Conservation (phyloP, 2,329 filamentous ascomycete species). For the Akanthomyces uredinophilus region DNA sequence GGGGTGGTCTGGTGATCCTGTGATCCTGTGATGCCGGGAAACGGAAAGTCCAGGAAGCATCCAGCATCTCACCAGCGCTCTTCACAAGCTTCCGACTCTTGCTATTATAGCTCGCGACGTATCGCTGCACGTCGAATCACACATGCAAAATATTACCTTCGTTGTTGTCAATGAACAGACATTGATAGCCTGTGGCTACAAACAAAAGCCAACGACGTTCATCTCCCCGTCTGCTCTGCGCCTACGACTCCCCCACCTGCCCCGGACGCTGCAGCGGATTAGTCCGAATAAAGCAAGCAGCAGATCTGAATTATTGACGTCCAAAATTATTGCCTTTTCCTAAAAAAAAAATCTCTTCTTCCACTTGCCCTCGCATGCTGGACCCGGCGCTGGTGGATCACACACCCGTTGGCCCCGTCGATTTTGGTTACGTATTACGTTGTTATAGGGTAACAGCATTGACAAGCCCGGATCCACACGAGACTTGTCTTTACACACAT, state of each 20-base stretch:
- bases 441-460: constrained; percentile 26
- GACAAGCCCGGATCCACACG: constrained; percentile 5
- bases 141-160: not conserved
- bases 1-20: not conserved
- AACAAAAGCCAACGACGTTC: not conserved
- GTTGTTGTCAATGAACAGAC: not conserved
- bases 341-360: not conserved
- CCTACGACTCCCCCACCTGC: not conserved
- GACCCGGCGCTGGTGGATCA: constrained; percentile 10
- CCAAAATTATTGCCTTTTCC: not conserved
- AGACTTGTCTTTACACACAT: not conserved
- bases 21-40: constrained; percentile 7
- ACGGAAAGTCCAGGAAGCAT: constrained; percentile 10
- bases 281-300: not conserved
- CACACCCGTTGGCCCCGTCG: constrained; percentile 8
- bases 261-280: not conserved
- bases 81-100: not conserved
- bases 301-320: not conserved
- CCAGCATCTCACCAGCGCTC: not conserved
- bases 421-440: constrained; percentile 23
- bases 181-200: not conserved
- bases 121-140: not conserved
- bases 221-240: not conserved
- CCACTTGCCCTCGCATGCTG: not conserved
- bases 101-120: not conserved